Evolutionary conservation across 768 basidiomycete genomes (phyloP).

Genomic region (Lactarius tabidus): DNA sequence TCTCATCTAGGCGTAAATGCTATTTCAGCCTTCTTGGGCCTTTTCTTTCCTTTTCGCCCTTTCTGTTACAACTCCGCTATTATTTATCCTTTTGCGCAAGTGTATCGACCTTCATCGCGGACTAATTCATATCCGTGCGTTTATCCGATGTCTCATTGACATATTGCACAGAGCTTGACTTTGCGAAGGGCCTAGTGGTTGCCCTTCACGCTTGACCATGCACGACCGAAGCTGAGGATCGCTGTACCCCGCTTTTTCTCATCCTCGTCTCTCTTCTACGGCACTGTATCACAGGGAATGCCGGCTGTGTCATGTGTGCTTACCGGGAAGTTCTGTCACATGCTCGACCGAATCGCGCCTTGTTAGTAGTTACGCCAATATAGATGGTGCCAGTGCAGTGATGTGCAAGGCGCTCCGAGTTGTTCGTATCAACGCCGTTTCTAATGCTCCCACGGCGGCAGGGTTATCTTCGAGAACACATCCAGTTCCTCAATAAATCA

Average conservation of each 20-base stretch:
- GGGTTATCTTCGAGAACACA: not conserved
- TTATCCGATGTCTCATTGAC: not conserved
- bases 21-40: too few species aligned
- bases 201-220: constrained; percentile 46
- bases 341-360: not conserved
- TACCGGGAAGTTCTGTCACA: not conserved
- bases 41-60: too few species aligned
- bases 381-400: not conserved
- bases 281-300: constrained; percentile 50
- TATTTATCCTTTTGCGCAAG: not conserved
- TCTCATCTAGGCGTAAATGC: too few species aligned
- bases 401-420: not conserved
- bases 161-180: constrained; percentile 13
- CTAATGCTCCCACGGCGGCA: not conserved
- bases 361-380: not conserved
- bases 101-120: not conserved
- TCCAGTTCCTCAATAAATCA: not conserved
- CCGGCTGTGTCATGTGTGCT: too few species aligned
- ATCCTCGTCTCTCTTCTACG: constrained; percentile 87
- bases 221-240: constrained; percentile 67
- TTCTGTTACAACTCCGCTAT: too few species aligned
- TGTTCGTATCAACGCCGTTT: not conserved
- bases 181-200: too few species aligned
- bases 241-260: constrained; percentile 85
- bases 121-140: not conserved